Conservation (phyloP, 495 filamentous ascomycete genomes). For the Aspergillus olivimuriae region DNA sequence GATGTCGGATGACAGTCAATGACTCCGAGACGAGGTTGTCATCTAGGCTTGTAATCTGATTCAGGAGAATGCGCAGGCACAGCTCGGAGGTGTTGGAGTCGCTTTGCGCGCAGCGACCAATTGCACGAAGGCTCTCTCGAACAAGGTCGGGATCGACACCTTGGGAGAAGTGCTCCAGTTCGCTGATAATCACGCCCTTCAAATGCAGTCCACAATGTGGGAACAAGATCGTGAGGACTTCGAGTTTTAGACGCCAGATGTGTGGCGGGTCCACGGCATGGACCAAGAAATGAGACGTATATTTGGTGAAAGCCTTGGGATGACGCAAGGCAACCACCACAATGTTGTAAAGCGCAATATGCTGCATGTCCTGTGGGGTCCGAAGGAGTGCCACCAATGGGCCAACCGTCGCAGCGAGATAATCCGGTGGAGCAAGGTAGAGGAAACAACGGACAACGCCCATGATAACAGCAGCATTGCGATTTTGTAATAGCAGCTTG, state of each 20-base stretch:
- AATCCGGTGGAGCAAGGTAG: conserved; percentile 69
- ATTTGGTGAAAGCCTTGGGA: conserved; percentile 72
- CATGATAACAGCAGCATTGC: conserved; percentile 88
- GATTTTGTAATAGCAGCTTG: conserved; percentile 77
- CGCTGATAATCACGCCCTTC: conserved; percentile 80
- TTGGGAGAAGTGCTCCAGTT: conserved; percentile 86
- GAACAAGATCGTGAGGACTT: conserved; percentile 83
- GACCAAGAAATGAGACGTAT: conserved; percentile 81
- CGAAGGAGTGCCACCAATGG: conserved; percentile 81
- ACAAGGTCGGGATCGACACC: conserved; percentile 71
- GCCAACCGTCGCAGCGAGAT: conserved; percentile 65
- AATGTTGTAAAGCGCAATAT: conserved; percentile 88
- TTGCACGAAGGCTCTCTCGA: conserved; percentile 80
- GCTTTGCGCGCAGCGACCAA: conserved; percentile 84
- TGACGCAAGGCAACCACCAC: conserved; percentile 72
- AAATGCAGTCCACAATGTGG: conserved; percentile 67
- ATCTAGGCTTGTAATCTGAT: conserved; percentile 77
- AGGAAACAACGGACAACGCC: conserved; percentile 80
- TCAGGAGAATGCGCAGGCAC: conserved; percentile 74
- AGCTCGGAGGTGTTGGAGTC: conserved; percentile 61
- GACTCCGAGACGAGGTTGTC: conserved; percentile 84
- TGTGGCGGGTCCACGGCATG: conserved; percentile 73
- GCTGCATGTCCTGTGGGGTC: conserved; percentile 76
- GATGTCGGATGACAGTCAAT: conserved; percentile 85
- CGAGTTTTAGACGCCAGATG: conserved; percentile 85